Base-by-base conservation (phyloP, 1,284 basidiomycete genomes). In the Leccinum pseudoinsigne region DNA sequence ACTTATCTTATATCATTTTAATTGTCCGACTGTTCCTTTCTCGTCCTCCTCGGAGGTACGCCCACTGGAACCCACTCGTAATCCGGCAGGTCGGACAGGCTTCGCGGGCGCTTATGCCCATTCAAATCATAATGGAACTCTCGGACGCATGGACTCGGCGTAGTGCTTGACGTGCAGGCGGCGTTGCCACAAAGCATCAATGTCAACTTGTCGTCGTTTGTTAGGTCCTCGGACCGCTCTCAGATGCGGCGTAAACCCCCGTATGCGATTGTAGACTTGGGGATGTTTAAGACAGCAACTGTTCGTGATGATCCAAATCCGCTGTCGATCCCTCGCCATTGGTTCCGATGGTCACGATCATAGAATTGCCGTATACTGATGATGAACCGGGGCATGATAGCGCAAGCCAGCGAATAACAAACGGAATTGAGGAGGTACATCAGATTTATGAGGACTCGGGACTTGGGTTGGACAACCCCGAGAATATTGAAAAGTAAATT, bases 401-500 rank as follows among this genome's bases (percentile, higher is more conserved):
- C 28, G 16, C 54, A 55, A 11, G 31, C 28, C n/a, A 34, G n/a
- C 31, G 28, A 23, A 34, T 55, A 55, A 53, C 51, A 28, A 28
- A n/a, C 26, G 5, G 5, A 16, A 16, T 26, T 53, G 51, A 54
- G 51, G 21, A 16, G 9, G 26, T 28, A 54, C 26, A 54, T 28
- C 51, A 54, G 9, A 54, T 54, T 23, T 9, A 3, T 26, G 26
- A 54, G 23, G 11, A 34, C 2, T 34, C 2, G n/a, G 4, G 54
- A 21, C 28, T 5, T 34, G 28, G 54, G 10, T n/a, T 6, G 54
- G 28, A 55, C 2, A 18, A 55, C 55, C 6, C 55, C 55, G 11
- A 62, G 12, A 23, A 64, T 31, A 26, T 62, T 64, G 61, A 64
- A 62, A n/a, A 64, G 5, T 16, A 62, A 14, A 18, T 62, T 58